Evolutionary conservation across 2,329 filamentous ascomycete species (phyloP).

Genomic region (Endothia cerciana): DNA sequence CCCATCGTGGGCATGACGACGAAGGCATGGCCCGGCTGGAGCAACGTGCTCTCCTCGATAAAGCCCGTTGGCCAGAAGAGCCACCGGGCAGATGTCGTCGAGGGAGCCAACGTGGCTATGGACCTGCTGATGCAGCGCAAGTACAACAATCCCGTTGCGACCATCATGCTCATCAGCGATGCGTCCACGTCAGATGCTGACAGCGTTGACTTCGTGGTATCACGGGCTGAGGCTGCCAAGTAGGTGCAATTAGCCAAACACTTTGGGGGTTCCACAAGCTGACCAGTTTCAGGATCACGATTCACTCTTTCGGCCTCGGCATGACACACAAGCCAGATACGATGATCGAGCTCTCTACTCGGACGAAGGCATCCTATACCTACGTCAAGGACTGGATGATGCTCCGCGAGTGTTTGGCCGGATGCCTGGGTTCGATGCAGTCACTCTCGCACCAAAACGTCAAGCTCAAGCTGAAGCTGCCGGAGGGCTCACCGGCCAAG

Average conservation of each 20-base stretch:
- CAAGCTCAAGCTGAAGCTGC: slow-evolving; percentile 89
- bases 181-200: slow-evolving; percentile 93
- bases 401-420: slow-evolving; percentile 93
- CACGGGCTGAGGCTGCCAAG: slow-evolving; percentile 95
- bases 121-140: slow-evolving; percentile 97
- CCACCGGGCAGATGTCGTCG: slow-evolving; percentile 92
- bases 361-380: slow-evolving; percentile 95
- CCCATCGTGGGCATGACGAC: slow-evolving; percentile 98
- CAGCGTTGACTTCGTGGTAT: slow-evolving; percentile 97
- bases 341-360: slow-evolving; percentile 94
- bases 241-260: slow-evolving; percentile 49
- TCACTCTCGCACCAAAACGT: slow-evolving; percentile 98
- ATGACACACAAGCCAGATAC: slow-evolving; percentile 98
- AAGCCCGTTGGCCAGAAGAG: slow-evolving; percentile 96
- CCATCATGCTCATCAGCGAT: slow-evolving; percentile 95
- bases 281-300: slow-evolving; percentile 70
- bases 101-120: slow-evolving; percentile 98
- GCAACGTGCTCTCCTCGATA: slow-evolving; percentile 82
- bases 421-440: slow-evolving; percentile 89
- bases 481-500: slow-evolving; percentile 95
- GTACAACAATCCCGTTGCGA: slow-evolving; percentile 91
- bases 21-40: slow-evolving; percentile 92
- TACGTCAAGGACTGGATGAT: slow-evolving; percentile 99
- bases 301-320: slow-evolving; percentile 94
- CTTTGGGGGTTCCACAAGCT: slow-evolving; percentile 26